phyloP scores from a whole-genome alignment of 352 stramenopile genomes.

The Phytophthora constricta region DNA sequence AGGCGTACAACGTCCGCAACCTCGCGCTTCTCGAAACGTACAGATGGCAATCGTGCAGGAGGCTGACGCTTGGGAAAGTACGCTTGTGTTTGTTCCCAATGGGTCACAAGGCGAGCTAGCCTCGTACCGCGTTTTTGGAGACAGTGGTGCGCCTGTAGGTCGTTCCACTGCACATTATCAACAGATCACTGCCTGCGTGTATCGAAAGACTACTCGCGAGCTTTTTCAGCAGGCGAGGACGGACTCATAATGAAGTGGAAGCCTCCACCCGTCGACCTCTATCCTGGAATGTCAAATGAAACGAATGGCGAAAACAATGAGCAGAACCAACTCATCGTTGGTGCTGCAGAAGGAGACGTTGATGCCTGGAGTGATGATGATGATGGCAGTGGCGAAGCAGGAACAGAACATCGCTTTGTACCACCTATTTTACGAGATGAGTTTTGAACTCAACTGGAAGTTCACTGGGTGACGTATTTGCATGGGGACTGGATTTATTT shows the following conservation, averaged over 20 bases:
- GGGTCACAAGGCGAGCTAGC: conserved; percentile 54
- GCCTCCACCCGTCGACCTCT: conserved; percentile 37
- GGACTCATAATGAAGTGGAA: conserved; percentile 81
- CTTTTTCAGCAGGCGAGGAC: conserved; percentile 64
- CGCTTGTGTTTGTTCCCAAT: conserved; percentile 70
- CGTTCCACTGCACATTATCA: conserved; percentile 64
- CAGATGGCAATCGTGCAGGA: conserved; percentile 74
- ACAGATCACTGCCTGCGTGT: conserved; percentile 64
- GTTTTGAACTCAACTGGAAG: conserved; percentile 9
- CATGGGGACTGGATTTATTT: no score
- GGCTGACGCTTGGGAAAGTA: conserved; percentile 49
- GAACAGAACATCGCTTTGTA: conserved; percentile 49
- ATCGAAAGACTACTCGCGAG: conserved; percentile 57
- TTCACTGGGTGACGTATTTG: no score
- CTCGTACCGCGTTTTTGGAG: conserved; percentile 60
- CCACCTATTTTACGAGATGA: conserved; percentile 69
- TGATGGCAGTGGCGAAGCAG: conserved; percentile 28
- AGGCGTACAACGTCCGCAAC: conserved; percentile 34
- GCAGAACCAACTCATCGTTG: conserved; percentile 9
- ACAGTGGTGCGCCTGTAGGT: conserved; percentile 40
- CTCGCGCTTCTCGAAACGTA: conserved; percentile 45
- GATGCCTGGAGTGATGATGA: conserved; percentile 72
- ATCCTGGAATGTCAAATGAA: conserved; percentile 24
- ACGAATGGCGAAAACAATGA: conserved; percentile 1
- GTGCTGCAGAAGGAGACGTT: conserved; percentile 32